These are phyloP conservation scores for Uromyces viciae-fabae DNA, from an alignment of 1,284 basidiomycete genomes.

Conservation along the genomic window DNA sequence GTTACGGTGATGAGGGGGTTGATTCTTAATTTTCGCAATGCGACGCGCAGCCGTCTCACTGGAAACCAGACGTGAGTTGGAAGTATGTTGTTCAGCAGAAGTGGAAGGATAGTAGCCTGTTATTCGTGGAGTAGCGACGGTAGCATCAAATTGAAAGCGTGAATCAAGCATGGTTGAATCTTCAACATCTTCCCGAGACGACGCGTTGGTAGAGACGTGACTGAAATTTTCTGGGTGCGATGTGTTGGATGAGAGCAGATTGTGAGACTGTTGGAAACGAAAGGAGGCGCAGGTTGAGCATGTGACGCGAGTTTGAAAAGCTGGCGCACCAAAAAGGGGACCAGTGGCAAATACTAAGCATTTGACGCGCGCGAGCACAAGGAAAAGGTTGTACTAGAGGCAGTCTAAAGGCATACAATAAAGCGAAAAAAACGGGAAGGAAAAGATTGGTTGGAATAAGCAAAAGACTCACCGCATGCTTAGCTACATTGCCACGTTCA, in stretches of 20 bases:
- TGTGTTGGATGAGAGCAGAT: not conserved
- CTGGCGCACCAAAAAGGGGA: not conserved
- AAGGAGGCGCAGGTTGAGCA: constrained; percentile 18
- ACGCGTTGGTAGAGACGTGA: not conserved
- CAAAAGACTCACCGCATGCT: not conserved
- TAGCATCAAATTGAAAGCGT: not conserved
- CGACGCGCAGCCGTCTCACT: not conserved
- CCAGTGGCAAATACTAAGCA: constrained; percentile 15
- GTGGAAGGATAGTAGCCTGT: not conserved
- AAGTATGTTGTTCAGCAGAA: not conserved
- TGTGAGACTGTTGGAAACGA: constrained; percentile 1
- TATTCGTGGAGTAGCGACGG: not conserved
- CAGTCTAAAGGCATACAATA: not conserved
- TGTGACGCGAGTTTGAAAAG: not conserved
- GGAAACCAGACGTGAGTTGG: not conserved
- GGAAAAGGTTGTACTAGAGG: not conserved
- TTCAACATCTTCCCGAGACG: not conserved
- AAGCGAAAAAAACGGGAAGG: not conserved
- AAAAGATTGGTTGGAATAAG: not conserved
- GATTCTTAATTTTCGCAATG: not conserved
- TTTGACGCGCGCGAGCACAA: not conserved
- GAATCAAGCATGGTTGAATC: not conserved
- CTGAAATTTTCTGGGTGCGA: too few species aligned
- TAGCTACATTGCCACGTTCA: not conserved
- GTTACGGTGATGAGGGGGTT: not conserved